phyloP scores from a whole-genome alignment of 495 filamentous ascomycete species.

The Hyaloscypha variabilis region DNA sequence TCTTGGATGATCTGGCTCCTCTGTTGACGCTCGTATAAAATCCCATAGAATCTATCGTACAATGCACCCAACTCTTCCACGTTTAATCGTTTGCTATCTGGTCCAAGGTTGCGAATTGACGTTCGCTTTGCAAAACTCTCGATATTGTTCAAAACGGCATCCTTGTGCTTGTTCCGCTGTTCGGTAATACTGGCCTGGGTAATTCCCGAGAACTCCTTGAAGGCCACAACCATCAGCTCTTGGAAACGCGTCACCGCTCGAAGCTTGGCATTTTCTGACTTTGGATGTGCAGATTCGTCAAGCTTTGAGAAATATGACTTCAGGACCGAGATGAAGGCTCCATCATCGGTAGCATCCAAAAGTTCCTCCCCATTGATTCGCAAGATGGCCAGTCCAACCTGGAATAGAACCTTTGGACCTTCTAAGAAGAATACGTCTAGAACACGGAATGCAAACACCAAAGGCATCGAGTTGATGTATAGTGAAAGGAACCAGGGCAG shows the following conservation, averaged over 20 bases:
- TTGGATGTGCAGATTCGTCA: slow-evolving; percentile 94
- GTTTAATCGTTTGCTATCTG: slow-evolving; percentile 87
- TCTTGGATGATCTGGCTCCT: slow-evolving; percentile 76
- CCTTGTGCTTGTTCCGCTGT: slow-evolving; percentile 88
- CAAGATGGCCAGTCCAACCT: slow-evolving; percentile 92
- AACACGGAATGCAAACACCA: slow-evolving; percentile 95
- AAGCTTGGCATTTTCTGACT: slow-evolving; percentile 89
- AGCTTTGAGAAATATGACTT: slow-evolving; percentile 93
- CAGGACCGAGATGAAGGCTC: slow-evolving; percentile 92
- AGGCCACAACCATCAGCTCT: slow-evolving; percentile 97
- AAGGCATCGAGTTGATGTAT: slow-evolving; percentile 98
- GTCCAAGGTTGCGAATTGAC: slow-evolving; percentile 91
- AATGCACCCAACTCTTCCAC: slow-evolving; percentile 83
- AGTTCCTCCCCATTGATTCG: slow-evolving; percentile 98
- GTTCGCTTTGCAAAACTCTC: slow-evolving; percentile 97
- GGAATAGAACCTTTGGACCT: slow-evolving; percentile 95
- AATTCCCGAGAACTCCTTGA: slow-evolving; percentile 95
- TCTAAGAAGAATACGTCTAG: slow-evolving; percentile 98
- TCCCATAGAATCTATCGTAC: slow-evolving; percentile 90
- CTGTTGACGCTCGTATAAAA: slow-evolving; percentile 88
- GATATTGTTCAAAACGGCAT: slow-evolving; percentile 87
- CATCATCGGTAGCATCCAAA: slow-evolving; percentile 93
- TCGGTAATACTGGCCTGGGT: slow-evolving; percentile 91
- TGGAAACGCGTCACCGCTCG: slow-evolving; percentile 94
- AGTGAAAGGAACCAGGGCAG: slow-evolving; percentile 97